Conservation (phyloP, 2,329 filamentous ascomycete genomes). For the Colletotrichum coccodes region DNA sequence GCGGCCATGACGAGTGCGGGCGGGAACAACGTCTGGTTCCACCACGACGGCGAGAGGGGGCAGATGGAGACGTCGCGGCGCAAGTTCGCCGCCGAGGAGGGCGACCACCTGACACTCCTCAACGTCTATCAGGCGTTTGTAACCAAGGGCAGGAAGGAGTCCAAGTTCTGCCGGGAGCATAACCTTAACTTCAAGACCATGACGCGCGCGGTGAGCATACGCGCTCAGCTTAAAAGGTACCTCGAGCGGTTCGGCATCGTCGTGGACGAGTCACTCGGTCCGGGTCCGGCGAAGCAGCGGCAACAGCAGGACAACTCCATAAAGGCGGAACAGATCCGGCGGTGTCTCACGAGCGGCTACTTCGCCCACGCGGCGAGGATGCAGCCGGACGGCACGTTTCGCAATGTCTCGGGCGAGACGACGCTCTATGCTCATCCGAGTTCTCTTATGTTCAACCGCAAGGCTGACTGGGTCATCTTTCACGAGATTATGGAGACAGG, state of each 20-base stretch:
- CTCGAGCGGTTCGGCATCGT: slow-evolving; percentile 85
- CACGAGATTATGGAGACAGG: slow-evolving; percentile 92
- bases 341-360: slow-evolving; percentile 89
- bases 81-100: slow-evolving; percentile 91
- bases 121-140: slow-evolving; percentile 95
- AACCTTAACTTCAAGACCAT: slow-evolving; percentile 88
- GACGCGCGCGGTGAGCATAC: slow-evolving; percentile 83
- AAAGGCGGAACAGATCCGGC: slow-evolving; percentile 78
- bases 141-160: slow-evolving; percentile 82
- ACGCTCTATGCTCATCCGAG: slow-evolving; percentile 89
- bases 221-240: slow-evolving; percentile 86
- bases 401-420: slow-evolving; percentile 82
- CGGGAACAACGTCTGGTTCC: slow-evolving; percentile 83
- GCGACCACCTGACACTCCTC: slow-evolving; percentile 90
- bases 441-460: slow-evolving; percentile 94
- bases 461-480: slow-evolving; percentile 96
- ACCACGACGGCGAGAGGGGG: slow-evolving; percentile 81
- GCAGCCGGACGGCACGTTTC: slow-evolving; percentile 92
- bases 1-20: slow-evolving; percentile 93
- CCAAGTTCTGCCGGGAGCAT: slow-evolving; percentile 88
- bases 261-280: slow-evolving; percentile 69
- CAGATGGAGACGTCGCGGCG: slow-evolving; percentile 77
- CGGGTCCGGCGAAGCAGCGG: slow-evolving; percentile 17
- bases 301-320: slow-evolving; percentile 40
- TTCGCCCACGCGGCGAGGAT: slow-evolving; percentile 95